phyloP scores from a whole-genome alignment of 2,329 filamentous ascomycete species.

The Cladophialophora exuberans region DNA sequence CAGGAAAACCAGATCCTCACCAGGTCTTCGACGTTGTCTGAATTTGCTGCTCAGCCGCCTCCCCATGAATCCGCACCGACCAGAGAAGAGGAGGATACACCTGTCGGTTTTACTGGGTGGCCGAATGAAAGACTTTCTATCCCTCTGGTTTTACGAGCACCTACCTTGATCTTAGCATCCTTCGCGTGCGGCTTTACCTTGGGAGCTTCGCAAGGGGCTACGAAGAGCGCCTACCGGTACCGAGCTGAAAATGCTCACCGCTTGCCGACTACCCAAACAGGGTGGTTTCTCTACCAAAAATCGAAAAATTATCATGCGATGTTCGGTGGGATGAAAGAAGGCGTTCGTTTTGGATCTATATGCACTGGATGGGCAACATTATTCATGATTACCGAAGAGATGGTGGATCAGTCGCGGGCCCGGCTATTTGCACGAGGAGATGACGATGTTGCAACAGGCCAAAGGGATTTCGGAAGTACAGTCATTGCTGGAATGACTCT shows the following conservation, averaged over 20 bases:
- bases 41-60: background rate
- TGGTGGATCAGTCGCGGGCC: constrained; percentile 73
- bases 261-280: constrained; percentile 76
- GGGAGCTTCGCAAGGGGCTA: constrained; percentile 72
- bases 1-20: background rate
- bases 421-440: constrained; percentile 76
- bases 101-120: constrained; percentile 34
- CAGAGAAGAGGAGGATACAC: constrained; percentile 17
- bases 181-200: constrained; percentile 71
- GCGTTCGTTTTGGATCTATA: constrained; percentile 71
- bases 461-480: constrained; percentile 77
- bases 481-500: constrained; percentile 81
- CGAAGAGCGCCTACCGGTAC: constrained; percentile 77
- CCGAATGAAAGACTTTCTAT: constrained; percentile 58
- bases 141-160: constrained; percentile 66
- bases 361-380: constrained; percentile 73
- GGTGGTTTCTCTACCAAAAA: constrained; percentile 99
- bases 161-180: constrained; percentile 65
- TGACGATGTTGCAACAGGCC: constrained; percentile 68
- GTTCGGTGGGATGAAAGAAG: constrained; percentile 76
- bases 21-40: background rate
- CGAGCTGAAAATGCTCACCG: constrained; percentile 96
- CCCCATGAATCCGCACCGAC: background rate
- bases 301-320: constrained; percentile 91
- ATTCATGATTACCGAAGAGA: constrained; percentile 82